Conservation (phyloP, 371 early-diverging fungal species). For the Actinomucor elegans region DNA sequence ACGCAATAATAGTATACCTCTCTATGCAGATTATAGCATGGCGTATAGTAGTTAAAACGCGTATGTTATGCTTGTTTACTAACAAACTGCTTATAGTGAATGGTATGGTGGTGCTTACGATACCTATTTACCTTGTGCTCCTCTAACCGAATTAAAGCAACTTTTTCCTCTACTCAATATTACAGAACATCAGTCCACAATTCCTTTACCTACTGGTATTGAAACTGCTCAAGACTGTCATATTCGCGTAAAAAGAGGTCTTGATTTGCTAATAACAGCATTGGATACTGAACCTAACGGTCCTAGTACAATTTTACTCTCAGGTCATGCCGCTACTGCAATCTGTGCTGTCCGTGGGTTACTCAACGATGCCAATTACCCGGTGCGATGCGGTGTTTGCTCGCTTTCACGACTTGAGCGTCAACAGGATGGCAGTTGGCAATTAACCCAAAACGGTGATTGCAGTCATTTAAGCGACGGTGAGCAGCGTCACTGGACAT, state of each 20-base stretch:
- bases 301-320: slow-evolving; percentile 19
- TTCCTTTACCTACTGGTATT: slow-evolving; percentile 22
- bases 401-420: slow-evolving; percentile 34
- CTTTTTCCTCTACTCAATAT: slow-evolving; percentile 29
- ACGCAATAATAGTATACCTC: slow-evolving; percentile 17
- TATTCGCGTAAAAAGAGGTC: slow-evolving; percentile 26
- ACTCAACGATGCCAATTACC: slow-evolving; percentile 21
- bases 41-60: slow-evolving; percentile 27
- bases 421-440: slow-evolving; percentile 24
- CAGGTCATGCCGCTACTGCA: slow-evolving; percentile 43
- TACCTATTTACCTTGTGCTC: slow-evolving; percentile 29
- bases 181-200: slow-evolving; percentile 14
- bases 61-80: not conserved
- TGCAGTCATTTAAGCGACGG: slow-evolving; percentile 30
- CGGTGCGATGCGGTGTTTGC: slow-evolving; percentile 27
- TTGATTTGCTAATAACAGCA: slow-evolving; percentile 22
- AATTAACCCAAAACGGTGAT: slow-evolving; percentile 22
- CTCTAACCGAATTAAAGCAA: slow-evolving; percentile 18
- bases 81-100: slow-evolving; percentile 36
- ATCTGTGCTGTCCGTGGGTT: slow-evolving; percentile 38
- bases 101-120: slow-evolving; percentile 38
- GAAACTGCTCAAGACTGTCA: slow-evolving; percentile 34
- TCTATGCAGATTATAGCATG: slow-evolving; percentile 36
- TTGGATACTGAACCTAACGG: slow-evolving; percentile 21
- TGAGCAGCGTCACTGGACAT: slow-evolving; percentile 39